A percentile compares a stretch with the other conserved stretches of the same genome.
phyloP scores from a whole-genome alignment of 306 rosid species.

The Betula pendula region DNA sequence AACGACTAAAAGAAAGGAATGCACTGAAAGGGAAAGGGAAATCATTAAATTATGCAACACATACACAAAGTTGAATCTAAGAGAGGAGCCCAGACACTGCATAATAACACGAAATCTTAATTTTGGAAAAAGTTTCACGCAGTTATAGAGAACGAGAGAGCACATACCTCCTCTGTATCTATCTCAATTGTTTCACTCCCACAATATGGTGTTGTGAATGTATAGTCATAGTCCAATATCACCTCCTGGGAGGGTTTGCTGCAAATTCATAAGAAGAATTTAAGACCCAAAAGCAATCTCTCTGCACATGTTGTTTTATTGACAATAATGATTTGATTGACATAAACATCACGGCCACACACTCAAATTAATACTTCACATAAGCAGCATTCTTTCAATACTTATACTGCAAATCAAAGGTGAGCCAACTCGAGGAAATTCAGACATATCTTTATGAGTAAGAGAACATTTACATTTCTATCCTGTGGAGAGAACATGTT shows the following conservation, averaged over 20 bases:
- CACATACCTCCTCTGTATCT: conserved; percentile 53
- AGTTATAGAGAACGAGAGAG: conserved; percentile 15
- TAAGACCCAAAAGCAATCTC: conserved; percentile 30
- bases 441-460: neutral
- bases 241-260: conserved; percentile 91
- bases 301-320: conserved; percentile 2
- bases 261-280: conserved; percentile 43
- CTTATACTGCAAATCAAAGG: neutral
- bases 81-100: neutral
- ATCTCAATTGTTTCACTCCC: conserved; percentile 72
- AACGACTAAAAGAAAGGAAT: neutral
- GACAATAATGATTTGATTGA: conserved; percentile 6
- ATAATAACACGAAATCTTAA: neutral
- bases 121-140: neutral
- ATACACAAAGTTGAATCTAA: neutral
- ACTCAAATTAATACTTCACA: neutral
- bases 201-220: conserved; percentile 87
- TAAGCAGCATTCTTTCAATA: neutral
- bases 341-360: conserved; percentile 1
- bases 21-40: neutral
- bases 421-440: neutral
- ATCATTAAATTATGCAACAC: conserved; percentile 6
- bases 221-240: conserved; percentile 89
- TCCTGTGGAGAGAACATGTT: neutral
- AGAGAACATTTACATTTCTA: neutral